Percentiles rank a stretch among this genome's conserved stretches.
phyloP scores from a whole-genome alignment of 2,329 filamentous ascomycete species.

The Aaosphaeria arxii region DNA sequence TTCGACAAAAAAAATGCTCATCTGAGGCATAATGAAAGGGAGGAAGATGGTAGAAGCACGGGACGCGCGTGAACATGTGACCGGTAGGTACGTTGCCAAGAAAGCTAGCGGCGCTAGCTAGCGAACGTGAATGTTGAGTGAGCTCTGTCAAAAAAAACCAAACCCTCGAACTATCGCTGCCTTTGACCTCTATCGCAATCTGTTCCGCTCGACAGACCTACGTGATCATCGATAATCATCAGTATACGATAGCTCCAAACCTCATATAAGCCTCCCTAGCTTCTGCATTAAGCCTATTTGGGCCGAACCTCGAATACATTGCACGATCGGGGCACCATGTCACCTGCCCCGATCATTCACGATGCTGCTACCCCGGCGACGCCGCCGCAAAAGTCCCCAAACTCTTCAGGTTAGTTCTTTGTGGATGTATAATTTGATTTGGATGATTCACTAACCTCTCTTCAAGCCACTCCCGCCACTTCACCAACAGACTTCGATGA shows the following conservation, averaged over 20 bases:
- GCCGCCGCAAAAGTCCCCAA: constrained; percentile 13
- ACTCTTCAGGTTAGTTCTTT: background rate
- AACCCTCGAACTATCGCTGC: too few species aligned
- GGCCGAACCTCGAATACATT: constrained; percentile 8
- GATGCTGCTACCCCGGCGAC: constrained; percentile 18
- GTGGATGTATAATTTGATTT: background rate
- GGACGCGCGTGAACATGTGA: constrained; percentile 22
- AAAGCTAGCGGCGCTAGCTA: constrained; percentile 27
- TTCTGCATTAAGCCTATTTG: too few species aligned
- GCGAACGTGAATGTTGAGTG: constrained; percentile 36
- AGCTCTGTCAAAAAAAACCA: too few species aligned
- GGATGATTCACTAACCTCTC: background rate
- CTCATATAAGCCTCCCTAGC: too few species aligned
- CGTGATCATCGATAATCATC: too few species aligned
- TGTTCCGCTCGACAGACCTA: too few species aligned
- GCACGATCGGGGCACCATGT: constrained; percentile 26
- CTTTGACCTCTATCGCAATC: too few species aligned
- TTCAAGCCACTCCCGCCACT: background rate
- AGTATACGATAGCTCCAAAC: too few species aligned
- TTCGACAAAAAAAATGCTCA: too few species aligned
- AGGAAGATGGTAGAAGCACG: too few species aligned
- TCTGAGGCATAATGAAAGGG: too few species aligned
- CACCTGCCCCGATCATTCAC: constrained; percentile 29
- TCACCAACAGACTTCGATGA: constrained; percentile 23
- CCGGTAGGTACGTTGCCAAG: constrained; percentile 26